Evolutionary conservation across 164 flowering plant species (phyloP).

Genomic region (Vitis labrusca): DNA sequence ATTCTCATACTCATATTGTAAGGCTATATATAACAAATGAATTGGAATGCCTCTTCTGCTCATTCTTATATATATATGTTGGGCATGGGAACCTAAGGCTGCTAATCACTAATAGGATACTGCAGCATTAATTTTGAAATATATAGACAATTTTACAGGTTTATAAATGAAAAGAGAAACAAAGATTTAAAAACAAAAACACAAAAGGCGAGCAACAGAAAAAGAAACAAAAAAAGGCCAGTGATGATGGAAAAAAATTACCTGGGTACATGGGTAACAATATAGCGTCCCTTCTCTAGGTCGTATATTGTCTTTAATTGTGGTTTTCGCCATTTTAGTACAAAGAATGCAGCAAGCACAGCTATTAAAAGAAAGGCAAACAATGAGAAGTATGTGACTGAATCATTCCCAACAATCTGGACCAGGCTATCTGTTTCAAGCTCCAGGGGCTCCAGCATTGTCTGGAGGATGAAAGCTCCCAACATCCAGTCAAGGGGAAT

Average conservation of each 20-base stretch:
- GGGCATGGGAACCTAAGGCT: too few species aligned
- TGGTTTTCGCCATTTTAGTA: constrained; percentile 42
- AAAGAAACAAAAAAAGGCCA: too few species aligned
- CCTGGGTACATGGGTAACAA: constrained; percentile 38
- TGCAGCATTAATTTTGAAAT: too few species aligned
- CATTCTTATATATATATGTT: too few species aligned
- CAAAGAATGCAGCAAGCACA: constrained; percentile 33
- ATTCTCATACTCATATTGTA: too few species aligned
- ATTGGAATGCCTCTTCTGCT: too few species aligned
- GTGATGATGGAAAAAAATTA: constrained; percentile 7
- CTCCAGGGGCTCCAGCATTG: constrained; percentile 30
- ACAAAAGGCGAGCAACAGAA: too few species aligned
- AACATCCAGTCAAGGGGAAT: constrained; percentile 51
- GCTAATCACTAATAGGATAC: too few species aligned
- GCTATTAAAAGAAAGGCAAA: constrained; percentile 41
- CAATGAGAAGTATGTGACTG: constrained; percentile 32
- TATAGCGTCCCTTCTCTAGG: constrained; percentile 55
- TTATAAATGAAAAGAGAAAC: background rate
- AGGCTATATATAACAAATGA: too few species aligned
- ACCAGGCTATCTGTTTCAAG: constrained; percentile 21
- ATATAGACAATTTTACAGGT: too few species aligned
- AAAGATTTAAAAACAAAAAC: background rate
- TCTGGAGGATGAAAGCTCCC: constrained; percentile 49
- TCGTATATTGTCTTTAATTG: constrained; percentile 54
- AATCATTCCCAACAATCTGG: constrained; percentile 29